phyloP scores from a whole-genome alignment of 2,329 filamentous ascomycete genomes.

The Colletotrichum viniferum region DNA sequence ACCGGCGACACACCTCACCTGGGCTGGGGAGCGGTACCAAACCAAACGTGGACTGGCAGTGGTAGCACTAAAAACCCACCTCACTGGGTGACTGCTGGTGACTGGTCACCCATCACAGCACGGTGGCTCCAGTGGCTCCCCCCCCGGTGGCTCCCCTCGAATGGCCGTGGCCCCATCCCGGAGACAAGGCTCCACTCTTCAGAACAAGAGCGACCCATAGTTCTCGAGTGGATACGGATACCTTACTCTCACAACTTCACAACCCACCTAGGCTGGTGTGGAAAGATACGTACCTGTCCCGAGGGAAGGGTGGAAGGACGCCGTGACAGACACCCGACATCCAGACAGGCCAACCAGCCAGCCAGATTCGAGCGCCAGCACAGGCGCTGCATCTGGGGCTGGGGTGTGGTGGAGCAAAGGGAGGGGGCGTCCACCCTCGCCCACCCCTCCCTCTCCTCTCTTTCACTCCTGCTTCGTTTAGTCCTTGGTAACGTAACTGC shows the following conservation, averaged over 20 bases:
- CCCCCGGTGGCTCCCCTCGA: constrained; percentile 1
- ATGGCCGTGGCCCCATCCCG: constrained; percentile 10
- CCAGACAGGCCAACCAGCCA: constrained; percentile 1
- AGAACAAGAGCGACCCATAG: background rate
- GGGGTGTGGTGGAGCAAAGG: background rate
- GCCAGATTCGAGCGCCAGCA: constrained; percentile 6
- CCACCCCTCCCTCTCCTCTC: background rate
- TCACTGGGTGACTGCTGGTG: constrained; percentile 3
- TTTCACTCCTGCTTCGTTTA: background rate
- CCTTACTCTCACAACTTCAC: no score
- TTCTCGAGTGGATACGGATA: background rate
- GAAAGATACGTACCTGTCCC: background rate
- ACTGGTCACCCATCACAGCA: constrained; percentile 11
- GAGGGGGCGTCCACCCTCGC: background rate
- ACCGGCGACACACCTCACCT: background rate
- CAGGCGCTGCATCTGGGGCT: constrained; percentile 3
- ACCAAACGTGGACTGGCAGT: constrained; percentile 16
- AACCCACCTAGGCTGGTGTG: background rate
- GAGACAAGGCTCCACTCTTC: background rate
- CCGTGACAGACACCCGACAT: constrained; percentile 6
- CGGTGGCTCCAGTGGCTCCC: background rate
- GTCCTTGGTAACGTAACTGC: background rate
- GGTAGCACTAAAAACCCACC: constrained; percentile 20
- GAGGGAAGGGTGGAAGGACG: background rate
- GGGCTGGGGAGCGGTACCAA: background rate